Percentiles rank a stretch among this genome's conserved stretches.
Evolutionary conservation across 2,329 filamentous ascomycete genomes (phyloP).

Genomic region (Claviceps maximensis): DNA sequence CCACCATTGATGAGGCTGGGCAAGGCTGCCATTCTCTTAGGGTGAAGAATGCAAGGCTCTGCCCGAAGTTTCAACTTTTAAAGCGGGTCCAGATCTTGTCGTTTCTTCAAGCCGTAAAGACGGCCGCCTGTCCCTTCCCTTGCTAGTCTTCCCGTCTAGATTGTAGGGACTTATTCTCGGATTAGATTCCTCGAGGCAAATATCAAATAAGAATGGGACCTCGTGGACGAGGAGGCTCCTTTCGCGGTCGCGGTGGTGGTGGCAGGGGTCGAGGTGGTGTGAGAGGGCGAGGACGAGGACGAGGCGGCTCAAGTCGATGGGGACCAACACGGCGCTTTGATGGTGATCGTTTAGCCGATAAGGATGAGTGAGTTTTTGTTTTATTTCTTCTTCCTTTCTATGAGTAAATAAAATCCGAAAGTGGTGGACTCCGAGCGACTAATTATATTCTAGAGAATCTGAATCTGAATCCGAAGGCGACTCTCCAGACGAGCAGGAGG

Average conservation of each 20-base stretch:
- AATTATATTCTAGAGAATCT: slow-evolving; percentile 5
- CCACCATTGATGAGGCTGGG: slow-evolving; percentile 22
- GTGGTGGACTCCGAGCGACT: neutral
- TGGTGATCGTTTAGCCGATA: slow-evolving; percentile 21
- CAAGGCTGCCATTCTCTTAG: slow-evolving; percentile 7
- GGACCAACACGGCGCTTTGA: slow-evolving; percentile 25
- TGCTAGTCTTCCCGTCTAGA: neutral
- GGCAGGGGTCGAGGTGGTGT: slow-evolving; percentile 14
- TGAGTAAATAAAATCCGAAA: neutral
- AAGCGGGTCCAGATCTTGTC: slow-evolving; percentile 2
- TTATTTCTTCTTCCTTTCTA: neutral
- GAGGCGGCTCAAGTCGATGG: slow-evolving; percentile 23
- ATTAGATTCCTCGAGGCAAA: neutral
- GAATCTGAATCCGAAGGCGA: slow-evolving; percentile 7
- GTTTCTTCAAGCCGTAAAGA: neutral
- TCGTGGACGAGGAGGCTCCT: slow-evolving; percentile 21
- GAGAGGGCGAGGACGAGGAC: slow-evolving; percentile 13
- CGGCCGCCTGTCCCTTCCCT: neutral
- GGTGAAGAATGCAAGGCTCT: slow-evolving; percentile 21
- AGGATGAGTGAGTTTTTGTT: slow-evolving; percentile 20
- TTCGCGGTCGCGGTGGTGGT: slow-evolving; percentile 21
- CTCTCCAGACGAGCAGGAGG: slow-evolving; percentile 23
- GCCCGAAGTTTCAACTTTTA: slow-evolving; percentile 7
- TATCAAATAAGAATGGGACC: slow-evolving; percentile 18
- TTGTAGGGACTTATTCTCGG: neutral